Evolutionary conservation across 2,329 filamentous ascomycete species (phyloP).

Genomic region (Colletotrichum tamarilloi): DNA sequence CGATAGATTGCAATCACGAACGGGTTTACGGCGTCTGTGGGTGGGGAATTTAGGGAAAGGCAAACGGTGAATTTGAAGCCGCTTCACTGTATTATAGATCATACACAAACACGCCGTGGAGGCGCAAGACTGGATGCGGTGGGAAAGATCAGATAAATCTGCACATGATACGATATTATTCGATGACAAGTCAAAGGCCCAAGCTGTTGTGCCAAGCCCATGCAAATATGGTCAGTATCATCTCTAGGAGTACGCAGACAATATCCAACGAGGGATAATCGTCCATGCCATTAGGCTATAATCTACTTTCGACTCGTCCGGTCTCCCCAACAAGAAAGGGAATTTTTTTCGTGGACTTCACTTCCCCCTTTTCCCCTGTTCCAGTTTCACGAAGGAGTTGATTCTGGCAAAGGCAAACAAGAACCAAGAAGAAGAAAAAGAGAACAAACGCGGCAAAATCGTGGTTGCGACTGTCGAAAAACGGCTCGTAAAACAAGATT

Average conservation of each 20-base stretch:
- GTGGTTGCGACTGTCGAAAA: not conserved
- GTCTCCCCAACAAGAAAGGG: too few relatives aligned
- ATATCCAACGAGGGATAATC: too few relatives aligned
- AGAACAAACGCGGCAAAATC: not conserved
- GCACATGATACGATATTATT: not conserved
- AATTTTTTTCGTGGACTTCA: too few relatives aligned
- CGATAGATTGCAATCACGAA: constrained; percentile 28
- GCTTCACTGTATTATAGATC: not conserved
- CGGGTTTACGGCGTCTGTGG: not conserved
- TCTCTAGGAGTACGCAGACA: too few relatives aligned
- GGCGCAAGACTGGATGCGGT: not conserved
- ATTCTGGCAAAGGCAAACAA: not conserved
- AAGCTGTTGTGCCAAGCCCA: too few relatives aligned
- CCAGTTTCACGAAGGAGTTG: too few relatives aligned
- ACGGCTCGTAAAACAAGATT: not conserved
- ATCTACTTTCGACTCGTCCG: too few relatives aligned
- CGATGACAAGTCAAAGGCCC: not conserved
- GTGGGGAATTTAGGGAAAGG: not conserved
- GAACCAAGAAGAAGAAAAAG: not conserved
- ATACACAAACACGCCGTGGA: not conserved
- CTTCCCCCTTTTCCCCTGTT: too few relatives aligned
- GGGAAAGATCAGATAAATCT: not conserved
- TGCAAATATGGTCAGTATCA: too few relatives aligned
- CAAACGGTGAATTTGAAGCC: constrained; percentile 25
- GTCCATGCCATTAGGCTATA: too few relatives aligned